Evolutionary conservation across 495 filamentous ascomycete genomes (phyloP).

Genomic region (Talaromyces proteolyticus): DNA sequence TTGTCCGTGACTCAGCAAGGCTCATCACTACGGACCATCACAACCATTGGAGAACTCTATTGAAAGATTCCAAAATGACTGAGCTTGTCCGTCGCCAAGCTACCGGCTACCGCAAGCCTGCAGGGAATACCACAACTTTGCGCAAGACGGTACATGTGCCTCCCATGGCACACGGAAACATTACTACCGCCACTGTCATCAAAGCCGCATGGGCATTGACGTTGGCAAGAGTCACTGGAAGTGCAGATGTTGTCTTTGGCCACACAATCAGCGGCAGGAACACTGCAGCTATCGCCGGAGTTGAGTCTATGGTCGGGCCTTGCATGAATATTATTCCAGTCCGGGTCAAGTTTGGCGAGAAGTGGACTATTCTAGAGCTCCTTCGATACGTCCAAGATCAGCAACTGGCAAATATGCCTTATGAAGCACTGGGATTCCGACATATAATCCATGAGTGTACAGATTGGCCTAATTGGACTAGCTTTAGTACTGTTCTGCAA

Average conservation of each 20-base stretch:
- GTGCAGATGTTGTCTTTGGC: slow-evolving; percentile 50
- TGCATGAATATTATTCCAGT: slow-evolving; percentile 58
- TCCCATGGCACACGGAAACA: slow-evolving; percentile 35
- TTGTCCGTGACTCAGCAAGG: slow-evolving; percentile 44
- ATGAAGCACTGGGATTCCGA: slow-evolving; percentile 51
- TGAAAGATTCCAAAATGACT: slow-evolving; percentile 41
- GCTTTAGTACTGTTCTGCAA: slow-evolving; percentile 42
- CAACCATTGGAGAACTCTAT: slow-evolving; percentile 35
- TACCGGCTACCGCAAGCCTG: slow-evolving; percentile 31
- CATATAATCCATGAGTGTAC: slow-evolving; percentile 56
- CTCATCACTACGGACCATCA: slow-evolving; percentile 49
- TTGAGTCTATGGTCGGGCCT: slow-evolving; percentile 49
- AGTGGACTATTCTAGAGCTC: slow-evolving; percentile 44
- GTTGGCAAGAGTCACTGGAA: slow-evolving; percentile 42
- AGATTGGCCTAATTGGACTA: slow-evolving; percentile 48
- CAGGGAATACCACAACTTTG: slow-evolving; percentile 30
- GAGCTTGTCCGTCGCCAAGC: slow-evolving; percentile 31
- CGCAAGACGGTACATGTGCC: slow-evolving; percentile 32
- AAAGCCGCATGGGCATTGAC: slow-evolving; percentile 53
- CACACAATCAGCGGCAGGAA: slow-evolving; percentile 52
- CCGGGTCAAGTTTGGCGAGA: slow-evolving; percentile 42
- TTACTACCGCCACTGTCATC: slow-evolving; percentile 50
- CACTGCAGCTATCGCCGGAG: slow-evolving; percentile 38
- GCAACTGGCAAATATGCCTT: slow-evolving; percentile 51
- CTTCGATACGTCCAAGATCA: slow-evolving; percentile 53